phyloP scores from a whole-genome alignment of 257 asterid species.

The Solanum stenotomum region DNA sequence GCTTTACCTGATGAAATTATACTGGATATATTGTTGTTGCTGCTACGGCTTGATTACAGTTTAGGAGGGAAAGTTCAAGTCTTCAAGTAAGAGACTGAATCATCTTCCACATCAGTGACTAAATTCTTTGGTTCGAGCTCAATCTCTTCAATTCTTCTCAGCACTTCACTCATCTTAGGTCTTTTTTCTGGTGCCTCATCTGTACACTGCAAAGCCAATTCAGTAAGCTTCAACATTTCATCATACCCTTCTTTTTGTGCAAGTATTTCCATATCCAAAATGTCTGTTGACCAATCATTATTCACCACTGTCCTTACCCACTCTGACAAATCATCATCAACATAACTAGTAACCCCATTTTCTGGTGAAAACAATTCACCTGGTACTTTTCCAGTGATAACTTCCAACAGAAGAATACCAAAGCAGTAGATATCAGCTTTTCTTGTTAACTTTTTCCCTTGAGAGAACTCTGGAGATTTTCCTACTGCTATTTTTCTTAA shows the following conservation, averaged over 20 bases:
- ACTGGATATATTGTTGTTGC: background rate
- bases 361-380: background rate
- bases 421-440: slow-evolving; percentile 64
- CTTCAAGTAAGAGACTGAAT: background rate
- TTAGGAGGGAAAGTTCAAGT: background rate
- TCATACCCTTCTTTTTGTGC: slow-evolving; percentile 53
- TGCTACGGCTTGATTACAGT: background rate
- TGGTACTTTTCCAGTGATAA: slow-evolving; percentile 49
- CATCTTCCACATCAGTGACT: background rate
- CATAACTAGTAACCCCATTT: background rate
- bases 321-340: slow-evolving; percentile 34
- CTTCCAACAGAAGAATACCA: slow-evolving; percentile 52
- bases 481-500: slow-evolving; percentile 27
- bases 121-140: background rate
- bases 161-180: slow-evolving; percentile 39
- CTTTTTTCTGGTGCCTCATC: slow-evolving; percentile 36
- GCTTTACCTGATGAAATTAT: no score
- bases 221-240: slow-evolving; percentile 56
- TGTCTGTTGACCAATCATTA: slow-evolving; percentile 65
- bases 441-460: slow-evolving; percentile 32
- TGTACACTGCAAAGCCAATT: slow-evolving; percentile 58
- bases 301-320: slow-evolving; percentile 51
- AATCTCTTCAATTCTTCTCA: slow-evolving; percentile 25
- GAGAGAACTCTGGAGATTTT: slow-evolving; percentile 39
- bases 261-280: slow-evolving; percentile 47